Evolutionary conservation across 345 rosid genomes (phyloP).

Genomic region (Rhodamnia argentea): DNA sequence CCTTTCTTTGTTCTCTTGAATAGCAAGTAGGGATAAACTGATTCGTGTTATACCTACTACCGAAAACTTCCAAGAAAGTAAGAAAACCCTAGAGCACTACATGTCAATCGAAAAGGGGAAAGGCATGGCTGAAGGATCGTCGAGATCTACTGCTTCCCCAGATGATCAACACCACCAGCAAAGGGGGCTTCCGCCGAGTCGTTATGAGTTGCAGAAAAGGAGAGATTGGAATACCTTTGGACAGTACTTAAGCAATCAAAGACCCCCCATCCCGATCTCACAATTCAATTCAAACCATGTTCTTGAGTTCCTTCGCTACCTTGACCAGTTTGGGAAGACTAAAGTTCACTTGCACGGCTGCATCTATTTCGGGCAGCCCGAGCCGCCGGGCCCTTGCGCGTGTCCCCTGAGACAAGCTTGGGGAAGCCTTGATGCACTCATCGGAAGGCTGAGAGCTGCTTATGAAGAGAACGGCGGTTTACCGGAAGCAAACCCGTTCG

Average conservation of each 20-base stretch:
- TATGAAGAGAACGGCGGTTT: slow-evolving; percentile 30
- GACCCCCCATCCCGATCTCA: slow-evolving; percentile 65
- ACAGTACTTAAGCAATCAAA: slow-evolving; percentile 74
- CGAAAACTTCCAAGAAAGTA: not conserved
- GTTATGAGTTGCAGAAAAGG: slow-evolving; percentile 79
- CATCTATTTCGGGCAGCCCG: slow-evolving; percentile 26
- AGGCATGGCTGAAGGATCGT: slow-evolving; percentile 53
- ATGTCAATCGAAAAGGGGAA: slow-evolving; percentile 55
- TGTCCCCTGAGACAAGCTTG: slow-evolving; percentile 35
- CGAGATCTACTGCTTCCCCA: slow-evolving; percentile 1
- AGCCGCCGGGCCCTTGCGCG: slow-evolving; percentile 29
- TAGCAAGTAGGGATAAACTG: not conserved
- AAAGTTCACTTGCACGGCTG: slow-evolving; percentile 84
- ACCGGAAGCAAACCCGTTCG: slow-evolving; percentile 31
- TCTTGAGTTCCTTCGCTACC: slow-evolving; percentile 69
- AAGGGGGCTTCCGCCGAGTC: slow-evolving; percentile 44
- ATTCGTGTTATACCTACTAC: not conserved
- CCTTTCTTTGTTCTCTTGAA: not conserved
- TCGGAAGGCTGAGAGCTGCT: slow-evolving; percentile 37
- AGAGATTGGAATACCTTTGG: slow-evolving; percentile 94
- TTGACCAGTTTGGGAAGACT: slow-evolving; percentile 86
- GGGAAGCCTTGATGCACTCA: slow-evolving; percentile 36
- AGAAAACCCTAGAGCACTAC: not conserved
- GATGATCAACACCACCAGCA: slow-evolving; percentile 10
- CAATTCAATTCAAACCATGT: slow-evolving; percentile 62